A percentile compares a stretch with the other conserved stretches of the same genome.
These are phyloP conservation scores for Ampelocalamus luodianensis DNA, from an alignment of 176 grass and related monocot species.

Conservation along the genomic window DNA sequence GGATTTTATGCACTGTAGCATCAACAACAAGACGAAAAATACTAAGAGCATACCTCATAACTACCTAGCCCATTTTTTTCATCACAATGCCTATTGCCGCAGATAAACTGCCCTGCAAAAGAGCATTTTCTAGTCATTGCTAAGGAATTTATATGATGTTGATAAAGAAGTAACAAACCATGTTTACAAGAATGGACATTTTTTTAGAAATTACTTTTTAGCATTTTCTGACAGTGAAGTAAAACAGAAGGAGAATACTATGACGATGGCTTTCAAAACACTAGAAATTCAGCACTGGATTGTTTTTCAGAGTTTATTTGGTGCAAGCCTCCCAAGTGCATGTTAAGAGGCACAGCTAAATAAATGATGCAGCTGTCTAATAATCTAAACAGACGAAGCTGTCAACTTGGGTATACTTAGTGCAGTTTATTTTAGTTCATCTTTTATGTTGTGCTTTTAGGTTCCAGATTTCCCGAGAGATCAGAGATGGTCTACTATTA, in stretches of 20 bases:
- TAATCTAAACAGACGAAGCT: slow-evolving; percentile 14
- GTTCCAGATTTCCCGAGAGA: background rate
- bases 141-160: background rate
- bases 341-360: background rate
- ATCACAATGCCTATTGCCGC: slow-evolving; percentile 80
- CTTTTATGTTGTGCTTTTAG: background rate
- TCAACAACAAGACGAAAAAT: slow-evolving; percentile 20
- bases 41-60: slow-evolving; percentile 73
- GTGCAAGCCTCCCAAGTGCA: background rate
- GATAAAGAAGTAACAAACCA: background rate
- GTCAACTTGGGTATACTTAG: background rate
- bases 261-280: background rate
- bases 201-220: background rate
- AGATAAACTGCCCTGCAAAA: slow-evolving; percentile 83
- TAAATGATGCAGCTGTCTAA: background rate
- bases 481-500: background rate
- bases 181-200: background rate
- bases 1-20: background rate
- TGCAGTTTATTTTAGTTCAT: background rate
- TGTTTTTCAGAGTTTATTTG: slow-evolving; percentile 2
- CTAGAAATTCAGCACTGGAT: background rate
- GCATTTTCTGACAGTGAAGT: background rate
- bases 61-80: slow-evolving; percentile 72
- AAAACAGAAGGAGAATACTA: background rate
- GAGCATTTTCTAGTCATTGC: background rate